Conservation (phyloP, 805 yeast species). For the Spathaspora boniae region DNA sequence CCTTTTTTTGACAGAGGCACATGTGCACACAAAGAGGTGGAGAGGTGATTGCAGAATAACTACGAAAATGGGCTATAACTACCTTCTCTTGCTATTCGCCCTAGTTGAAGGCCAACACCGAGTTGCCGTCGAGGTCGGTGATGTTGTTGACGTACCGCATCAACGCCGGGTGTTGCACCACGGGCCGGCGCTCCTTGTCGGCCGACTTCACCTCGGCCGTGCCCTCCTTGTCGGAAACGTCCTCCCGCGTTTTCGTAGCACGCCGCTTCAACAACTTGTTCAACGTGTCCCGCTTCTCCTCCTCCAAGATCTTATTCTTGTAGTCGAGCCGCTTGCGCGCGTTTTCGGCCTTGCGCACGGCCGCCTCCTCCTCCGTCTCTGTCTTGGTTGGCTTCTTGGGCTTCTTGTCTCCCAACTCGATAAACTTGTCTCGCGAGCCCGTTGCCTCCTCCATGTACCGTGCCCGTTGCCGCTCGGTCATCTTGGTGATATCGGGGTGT, state of each 20-base stretch:
- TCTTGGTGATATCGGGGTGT: conserved; percentile 41
- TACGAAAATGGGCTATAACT: not conserved
- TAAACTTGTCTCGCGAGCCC: conserved; percentile 17
- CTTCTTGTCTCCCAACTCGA: conserved; percentile 29
- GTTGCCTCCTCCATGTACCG: conserved; percentile 24
- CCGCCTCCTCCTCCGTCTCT: conserved; percentile 80
- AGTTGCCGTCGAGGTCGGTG: conserved; percentile 15
- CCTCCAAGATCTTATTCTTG: conserved; percentile 78
- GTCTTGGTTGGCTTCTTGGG: conserved; percentile 46
- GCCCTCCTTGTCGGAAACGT: conserved; percentile 23
- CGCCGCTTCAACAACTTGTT: conserved; percentile 82
- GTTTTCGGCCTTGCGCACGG: conserved; percentile 76
- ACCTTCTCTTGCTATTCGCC: conserved; percentile 1
- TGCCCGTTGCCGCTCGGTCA: conserved; percentile 58
- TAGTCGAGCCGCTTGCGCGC: conserved; percentile 86
- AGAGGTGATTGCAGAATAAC: too few relatives aligned
- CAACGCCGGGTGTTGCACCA: conserved; percentile 43
- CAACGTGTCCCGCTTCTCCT: conserved; percentile 88
- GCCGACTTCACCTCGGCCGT: conserved; percentile 14
- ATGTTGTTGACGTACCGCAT: conserved; percentile 29
- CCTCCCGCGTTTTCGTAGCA: conserved; percentile 64
- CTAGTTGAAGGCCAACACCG: conserved; percentile 9
- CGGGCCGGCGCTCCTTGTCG: conserved; percentile 41
- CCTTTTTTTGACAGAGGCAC: too few relatives aligned
- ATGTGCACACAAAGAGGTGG: too few relatives aligned